These are phyloP conservation scores for Aspergillus pseudonomiae DNA, from an alignment of 2,329 filamentous ascomycete species.

Conservation along the genomic window DNA sequence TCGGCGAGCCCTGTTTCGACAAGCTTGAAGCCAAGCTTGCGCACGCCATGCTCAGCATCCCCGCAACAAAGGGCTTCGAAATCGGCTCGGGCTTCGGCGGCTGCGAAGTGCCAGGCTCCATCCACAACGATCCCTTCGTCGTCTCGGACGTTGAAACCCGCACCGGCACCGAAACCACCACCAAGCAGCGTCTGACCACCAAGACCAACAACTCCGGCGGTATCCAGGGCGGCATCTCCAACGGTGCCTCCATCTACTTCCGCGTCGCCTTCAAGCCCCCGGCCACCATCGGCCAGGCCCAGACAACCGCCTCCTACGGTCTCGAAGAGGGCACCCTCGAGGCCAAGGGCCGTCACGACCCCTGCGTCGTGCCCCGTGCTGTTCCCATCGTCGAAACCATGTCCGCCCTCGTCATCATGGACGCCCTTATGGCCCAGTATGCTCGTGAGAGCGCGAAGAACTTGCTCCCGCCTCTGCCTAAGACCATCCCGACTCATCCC, in stretches of 20 bases:
- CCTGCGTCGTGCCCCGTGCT: constrained; percentile 85
- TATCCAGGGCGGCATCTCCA: constrained; percentile 93
- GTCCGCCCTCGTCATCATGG: constrained; percentile 84
- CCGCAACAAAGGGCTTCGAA: constrained; percentile 93
- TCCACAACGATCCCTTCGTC: constrained; percentile 88
- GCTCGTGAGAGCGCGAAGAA: constrained; percentile 56
- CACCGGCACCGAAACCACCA: constrained; percentile 17
- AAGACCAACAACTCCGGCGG: constrained; percentile 95
- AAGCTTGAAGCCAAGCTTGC: constrained; percentile 91
- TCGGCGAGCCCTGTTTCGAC: constrained; percentile 93
- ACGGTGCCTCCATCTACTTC: constrained; percentile 94
- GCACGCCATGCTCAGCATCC: constrained; percentile 94
- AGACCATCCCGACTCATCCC: constrained; percentile 40
- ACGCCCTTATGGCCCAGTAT: constrained; percentile 83
- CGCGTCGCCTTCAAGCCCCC: constrained; percentile 92
- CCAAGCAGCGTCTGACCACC: constrained; percentile 68
- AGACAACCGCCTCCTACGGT: constrained; percentile 80
- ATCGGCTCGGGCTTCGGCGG: constrained; percentile 91
- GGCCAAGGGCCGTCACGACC: constrained; percentile 92
- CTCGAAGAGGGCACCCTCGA: constrained; percentile 76
- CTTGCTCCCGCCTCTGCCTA: constrained; percentile 47
- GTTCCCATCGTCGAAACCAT: constrained; percentile 77
- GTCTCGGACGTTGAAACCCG: constrained; percentile 44
- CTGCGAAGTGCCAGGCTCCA: constrained; percentile 81
- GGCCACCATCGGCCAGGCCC: constrained; percentile 87